Evolutionary conservation across 2,329 filamentous ascomycete species (phyloP).

Genomic region (Colletotrichum spaethianum): DNA sequence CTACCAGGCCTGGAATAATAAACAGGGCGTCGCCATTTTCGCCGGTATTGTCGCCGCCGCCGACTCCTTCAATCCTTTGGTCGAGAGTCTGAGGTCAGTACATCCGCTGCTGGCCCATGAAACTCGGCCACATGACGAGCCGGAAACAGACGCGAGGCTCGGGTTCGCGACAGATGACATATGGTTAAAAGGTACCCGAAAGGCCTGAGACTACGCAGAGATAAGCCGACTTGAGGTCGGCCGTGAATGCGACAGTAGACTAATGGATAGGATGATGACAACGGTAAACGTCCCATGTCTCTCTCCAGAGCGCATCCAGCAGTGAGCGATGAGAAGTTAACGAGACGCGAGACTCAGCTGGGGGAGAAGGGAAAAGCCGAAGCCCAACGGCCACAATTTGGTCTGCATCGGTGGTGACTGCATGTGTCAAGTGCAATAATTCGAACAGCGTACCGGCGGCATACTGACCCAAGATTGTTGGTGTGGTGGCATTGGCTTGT

Average conservation of each 20-base stretch:
- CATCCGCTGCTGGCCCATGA: neutral
- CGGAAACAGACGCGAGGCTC: neutral
- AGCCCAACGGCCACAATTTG: neutral
- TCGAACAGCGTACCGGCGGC: slow-evolving; percentile 9
- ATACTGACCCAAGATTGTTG: neutral
- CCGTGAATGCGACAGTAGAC: too few relatives aligned
- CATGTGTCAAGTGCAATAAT: slow-evolving; percentile 34
- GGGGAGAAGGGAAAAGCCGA: neutral
- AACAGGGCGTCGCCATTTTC: neutral
- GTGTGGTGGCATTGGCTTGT: neutral
- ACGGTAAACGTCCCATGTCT: neutral
- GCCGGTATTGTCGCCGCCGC: too few relatives aligned
- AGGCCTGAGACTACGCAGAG: too few relatives aligned
- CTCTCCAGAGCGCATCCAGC: neutral
- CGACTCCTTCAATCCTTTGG: neutral
- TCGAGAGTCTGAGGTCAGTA: neutral
- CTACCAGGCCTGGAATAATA: neutral
- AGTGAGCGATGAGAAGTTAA: neutral
- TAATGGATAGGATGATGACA: too few relatives aligned
- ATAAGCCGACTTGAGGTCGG: too few relatives aligned
- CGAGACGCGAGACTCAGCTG: neutral
- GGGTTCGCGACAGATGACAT: neutral
- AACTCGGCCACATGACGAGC: slow-evolving; percentile 23
- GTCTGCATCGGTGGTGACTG: slow-evolving; percentile 28
- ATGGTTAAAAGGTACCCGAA: neutral